Conservation (phyloP, 2,329 filamentous ascomycete species). For the Stemphylium beticola region DNA sequence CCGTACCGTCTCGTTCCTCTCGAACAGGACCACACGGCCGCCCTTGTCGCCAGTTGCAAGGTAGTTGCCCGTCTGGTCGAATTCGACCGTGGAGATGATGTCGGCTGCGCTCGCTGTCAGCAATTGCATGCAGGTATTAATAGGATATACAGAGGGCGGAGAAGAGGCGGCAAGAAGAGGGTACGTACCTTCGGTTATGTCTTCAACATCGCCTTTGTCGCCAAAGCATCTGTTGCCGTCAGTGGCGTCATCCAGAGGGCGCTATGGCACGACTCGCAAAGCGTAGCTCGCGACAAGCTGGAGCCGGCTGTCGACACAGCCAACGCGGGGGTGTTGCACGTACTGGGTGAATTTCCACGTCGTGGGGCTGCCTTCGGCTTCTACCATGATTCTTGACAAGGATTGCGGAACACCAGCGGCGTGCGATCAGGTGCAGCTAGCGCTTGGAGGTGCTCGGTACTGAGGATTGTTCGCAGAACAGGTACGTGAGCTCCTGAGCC, state of each 20-base stretch:
- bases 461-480: conserved; percentile 1
- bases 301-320: not conserved
- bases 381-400: conserved; percentile 76
- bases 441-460: conserved; percentile 14
- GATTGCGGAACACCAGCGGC: conserved; percentile 14
- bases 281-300: not conserved
- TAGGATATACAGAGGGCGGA: not conserved
- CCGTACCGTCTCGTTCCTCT: conserved; percentile 92
- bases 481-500: conserved; percentile 19
- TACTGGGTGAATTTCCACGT: conserved; percentile 99
- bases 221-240: conserved; percentile 83
- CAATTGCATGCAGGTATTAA: conserved; percentile 16
- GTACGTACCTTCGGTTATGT: conserved; percentile 87
- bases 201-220: conserved; percentile 98
- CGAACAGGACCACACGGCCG: conserved; percentile 82
- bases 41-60: conserved; percentile 90
- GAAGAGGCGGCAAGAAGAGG: conserved; percentile 3
- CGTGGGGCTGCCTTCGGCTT: conserved; percentile 90
- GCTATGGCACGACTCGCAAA: not conserved
- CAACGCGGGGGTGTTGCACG: conserved; percentile 48
- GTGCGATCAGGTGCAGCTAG: conserved; percentile 21
- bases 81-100: conserved; percentile 90
- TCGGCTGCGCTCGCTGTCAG: conserved; percentile 64
- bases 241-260: conserved; percentile 20
- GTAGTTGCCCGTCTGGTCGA: conserved; percentile 89